Base-by-base conservation (phyloP, 805 yeast species). In the Vanderwaltozyma verrucispora region DNA sequence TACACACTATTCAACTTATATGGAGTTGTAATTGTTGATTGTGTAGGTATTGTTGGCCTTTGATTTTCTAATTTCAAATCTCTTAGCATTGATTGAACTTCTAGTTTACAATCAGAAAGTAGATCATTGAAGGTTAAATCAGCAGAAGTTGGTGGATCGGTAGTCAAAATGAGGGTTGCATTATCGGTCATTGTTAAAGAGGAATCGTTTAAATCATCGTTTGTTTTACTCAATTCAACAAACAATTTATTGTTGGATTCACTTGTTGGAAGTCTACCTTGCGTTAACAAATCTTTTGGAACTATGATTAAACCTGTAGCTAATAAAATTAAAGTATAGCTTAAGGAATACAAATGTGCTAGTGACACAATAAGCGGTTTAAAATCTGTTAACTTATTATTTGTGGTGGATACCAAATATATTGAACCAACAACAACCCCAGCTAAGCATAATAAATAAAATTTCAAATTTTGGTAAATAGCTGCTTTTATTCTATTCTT, bases 161-260 rank as follows among this genome's bases (percentile, higher is more conserved):
- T 36, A 11, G 46, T 42, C 30, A 55, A 39, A 1, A 58, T 53
- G 19, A 37, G 41, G 15, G 41, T 45, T 2, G 60, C 51, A 35
- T 42, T 46, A 18, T 58, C 62, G 9, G 51, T 34, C 41, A 54
- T 35, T 19, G 47, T 47, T 30, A 58, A 33, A 39, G 49, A 51
- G 2, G 53, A 38, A 28, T 55, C 63, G 33, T 55, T 56, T 31
- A 54, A 27, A 32, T 56, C 60, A 23, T 58, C 63, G 30, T 55
- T 58, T 3, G 47, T 45, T 41, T 55, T 54, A 37, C 59, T 53
- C 29, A 58, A 35, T 35, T 53, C 51, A 21, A 58, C 52, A 33
- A 51, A 58, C 12, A 54, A 36, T 20, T 40, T 39, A 36, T 56
- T 49, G 20, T 47, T 44, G 14, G 39, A 35, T 20, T 46, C 45